Evolutionary conservation across 441 rosid species (phyloP).

Genomic region (Brassica hybrid): DNA sequence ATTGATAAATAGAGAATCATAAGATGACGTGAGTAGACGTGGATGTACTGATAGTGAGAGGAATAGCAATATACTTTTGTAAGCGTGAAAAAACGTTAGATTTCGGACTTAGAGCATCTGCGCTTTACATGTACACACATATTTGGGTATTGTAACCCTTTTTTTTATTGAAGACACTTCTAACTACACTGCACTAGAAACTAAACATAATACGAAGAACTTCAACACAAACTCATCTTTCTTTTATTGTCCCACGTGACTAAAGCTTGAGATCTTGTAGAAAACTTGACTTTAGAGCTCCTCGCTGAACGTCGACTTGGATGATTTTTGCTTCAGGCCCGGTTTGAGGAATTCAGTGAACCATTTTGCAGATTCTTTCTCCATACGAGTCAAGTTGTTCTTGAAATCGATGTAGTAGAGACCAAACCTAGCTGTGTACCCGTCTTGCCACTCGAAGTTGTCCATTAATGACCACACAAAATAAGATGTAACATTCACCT

Average conservation of each 20-base stretch:
- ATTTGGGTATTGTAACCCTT: constrained; percentile 19
- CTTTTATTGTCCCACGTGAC: constrained; percentile 2
- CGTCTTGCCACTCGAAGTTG: constrained; percentile 45
- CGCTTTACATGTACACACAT: constrained; percentile 7
- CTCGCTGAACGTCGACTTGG: constrained; percentile 28
- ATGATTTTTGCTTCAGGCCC: constrained; percentile 8
- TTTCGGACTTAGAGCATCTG: not conserved
- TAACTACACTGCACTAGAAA: constrained; percentile 11
- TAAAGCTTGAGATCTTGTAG: not conserved
- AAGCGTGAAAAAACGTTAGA: not conserved
- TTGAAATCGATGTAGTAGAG: constrained; percentile 36
- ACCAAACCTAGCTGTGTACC: constrained; percentile 42
- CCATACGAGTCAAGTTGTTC: constrained; percentile 34
- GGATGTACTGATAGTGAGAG: too few species aligned
- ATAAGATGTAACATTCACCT: constrained; percentile 34
- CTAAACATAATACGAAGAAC: constrained; percentile 25
- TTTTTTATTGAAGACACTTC: constrained; percentile 8
- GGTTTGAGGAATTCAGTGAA: constrained; percentile 31
- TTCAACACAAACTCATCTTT: not conserved
- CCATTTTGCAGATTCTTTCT: constrained; percentile 44
- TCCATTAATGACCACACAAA: constrained; percentile 42
- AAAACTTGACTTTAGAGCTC: constrained; percentile 43
- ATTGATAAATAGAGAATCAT: too few species aligned
- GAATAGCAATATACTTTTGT: not conserved
- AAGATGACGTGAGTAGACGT: too few species aligned